Percentiles rank a stretch among this genome's conserved stretches.
Evolutionary conservation across 1,139 yeast genomes (phyloP).

Genomic region (Taphrina deformans): DNA sequence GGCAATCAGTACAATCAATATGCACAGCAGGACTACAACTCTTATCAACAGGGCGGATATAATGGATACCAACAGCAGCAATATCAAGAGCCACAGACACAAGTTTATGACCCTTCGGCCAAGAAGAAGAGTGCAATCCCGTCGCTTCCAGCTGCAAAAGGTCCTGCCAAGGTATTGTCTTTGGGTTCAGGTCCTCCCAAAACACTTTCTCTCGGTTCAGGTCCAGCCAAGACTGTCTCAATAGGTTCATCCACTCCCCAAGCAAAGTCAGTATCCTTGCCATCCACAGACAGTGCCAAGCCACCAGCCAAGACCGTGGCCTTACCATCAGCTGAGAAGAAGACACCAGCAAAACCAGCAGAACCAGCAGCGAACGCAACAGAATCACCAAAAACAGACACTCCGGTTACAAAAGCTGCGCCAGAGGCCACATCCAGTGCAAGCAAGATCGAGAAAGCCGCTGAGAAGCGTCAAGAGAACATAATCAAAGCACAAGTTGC

Average conservation of each 20-base stretch:
- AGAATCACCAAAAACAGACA: slow-evolving; percentile 34
- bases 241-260: slow-evolving; percentile 6
- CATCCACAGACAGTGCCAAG: slow-evolving; percentile 5
- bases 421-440: slow-evolving; percentile 40
- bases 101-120: slow-evolving; percentile 22
- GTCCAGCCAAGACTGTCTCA: slow-evolving; percentile 33
- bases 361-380: slow-evolving; percentile 22
- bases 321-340: slow-evolving; percentile 39
- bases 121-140: slow-evolving; percentile 11
- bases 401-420: slow-evolving; percentile 36
- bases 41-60: slow-evolving; percentile 53
- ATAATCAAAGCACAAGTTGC: slow-evolving; percentile 42
- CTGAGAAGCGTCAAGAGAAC: slow-evolving; percentile 49
- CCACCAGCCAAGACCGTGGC: slow-evolving; percentile 30
- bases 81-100: slow-evolving; percentile 25
- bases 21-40: slow-evolving; percentile 39
- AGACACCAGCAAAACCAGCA: slow-evolving; percentile 35
- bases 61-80: slow-evolving; percentile 45
- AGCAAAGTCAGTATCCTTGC: slow-evolving; percentile 27
- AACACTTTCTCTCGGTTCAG: slow-evolving; percentile 22
- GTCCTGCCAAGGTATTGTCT: slow-evolving; percentile 32
- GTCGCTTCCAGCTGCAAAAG: slow-evolving; percentile 32
- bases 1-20: slow-evolving; percentile 44
- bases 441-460: slow-evolving; percentile 39
- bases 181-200: slow-evolving; percentile 32